Conservation (phyloP, 495 filamentous ascomycete genomes). For the Xylaria castorea region DNA sequence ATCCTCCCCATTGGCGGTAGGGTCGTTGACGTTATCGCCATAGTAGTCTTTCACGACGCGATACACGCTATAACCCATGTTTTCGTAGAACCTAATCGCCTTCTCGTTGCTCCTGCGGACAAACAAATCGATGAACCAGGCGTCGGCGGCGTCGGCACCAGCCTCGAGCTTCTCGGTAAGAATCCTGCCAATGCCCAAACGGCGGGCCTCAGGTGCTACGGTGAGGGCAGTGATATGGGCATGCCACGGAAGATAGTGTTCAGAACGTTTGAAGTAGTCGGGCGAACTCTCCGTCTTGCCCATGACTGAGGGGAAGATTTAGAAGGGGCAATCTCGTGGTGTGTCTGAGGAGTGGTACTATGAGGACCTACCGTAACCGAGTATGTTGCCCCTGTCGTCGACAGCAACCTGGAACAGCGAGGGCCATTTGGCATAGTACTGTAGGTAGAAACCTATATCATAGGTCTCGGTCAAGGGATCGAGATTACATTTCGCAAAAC, state of each 20-base stretch:
- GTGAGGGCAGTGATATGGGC: constrained; percentile 97
- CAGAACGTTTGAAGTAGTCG: constrained; percentile 67
- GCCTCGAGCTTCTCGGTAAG: constrained; percentile 81
- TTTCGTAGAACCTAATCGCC: constrained; percentile 85
- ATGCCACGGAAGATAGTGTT: constrained; percentile 95
- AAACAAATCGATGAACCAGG: constrained; percentile 96
- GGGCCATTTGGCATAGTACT: constrained; percentile 94
- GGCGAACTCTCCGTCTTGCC: constrained; percentile 94
- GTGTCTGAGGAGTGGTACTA: constrained; percentile 11
- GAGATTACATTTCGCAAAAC: constrained; percentile 84
- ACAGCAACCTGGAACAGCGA: constrained; percentile 89
- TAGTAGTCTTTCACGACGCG: constrained; percentile 91
- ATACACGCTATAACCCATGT: constrained; percentile 89
- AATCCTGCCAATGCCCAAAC: constrained; percentile 82
- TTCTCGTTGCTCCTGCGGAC: constrained; percentile 87
- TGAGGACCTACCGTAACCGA: constrained; percentile 82
- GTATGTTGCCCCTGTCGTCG: constrained; percentile 78
- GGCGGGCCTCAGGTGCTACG: constrained; percentile 83
- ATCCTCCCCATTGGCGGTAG: constrained; percentile 70
- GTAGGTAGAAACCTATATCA: constrained; percentile 90
- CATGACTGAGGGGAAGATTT: constrained; percentile 72
- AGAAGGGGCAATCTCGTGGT: neutral
- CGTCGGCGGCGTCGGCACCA: constrained; percentile 76
- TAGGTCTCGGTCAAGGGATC: constrained; percentile 97
- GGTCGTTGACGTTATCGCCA: constrained; percentile 72